Evolutionary conservation across 2,329 filamentous ascomycete genomes (phyloP).

Genomic region (Colletotrichum navitas): DNA sequence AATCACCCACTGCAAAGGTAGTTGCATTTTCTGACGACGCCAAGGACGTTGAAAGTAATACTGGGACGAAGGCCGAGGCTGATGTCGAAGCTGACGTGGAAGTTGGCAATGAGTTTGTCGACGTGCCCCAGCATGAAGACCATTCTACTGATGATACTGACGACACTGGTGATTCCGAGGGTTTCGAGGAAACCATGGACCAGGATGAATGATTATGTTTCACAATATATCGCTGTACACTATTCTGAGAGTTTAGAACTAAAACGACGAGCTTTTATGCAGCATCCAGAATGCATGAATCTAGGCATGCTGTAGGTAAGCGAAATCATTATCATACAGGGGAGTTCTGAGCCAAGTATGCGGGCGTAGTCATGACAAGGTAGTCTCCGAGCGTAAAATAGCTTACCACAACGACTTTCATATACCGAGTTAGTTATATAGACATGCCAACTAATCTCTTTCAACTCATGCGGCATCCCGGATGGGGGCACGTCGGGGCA

Average conservation of each 20-base stretch:
- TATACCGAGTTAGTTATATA: neutral
- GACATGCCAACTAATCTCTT: slow-evolving; percentile 15
- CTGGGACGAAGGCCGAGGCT: neutral
- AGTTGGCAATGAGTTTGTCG: slow-evolving; percentile 23
- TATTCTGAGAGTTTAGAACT: neutral
- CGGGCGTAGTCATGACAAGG: neutral
- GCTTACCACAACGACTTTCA: neutral
- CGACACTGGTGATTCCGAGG: slow-evolving; percentile 38
- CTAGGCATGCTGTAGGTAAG: slow-evolving; percentile 4
- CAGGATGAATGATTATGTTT: slow-evolving; percentile 20
- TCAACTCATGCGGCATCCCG: slow-evolving; percentile 14
- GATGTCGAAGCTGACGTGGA: slow-evolving; percentile 3
- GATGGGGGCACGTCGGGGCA: slow-evolving; percentile 15
- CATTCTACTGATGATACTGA: slow-evolving; percentile 20
- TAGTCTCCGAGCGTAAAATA: neutral
- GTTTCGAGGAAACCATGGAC: slow-evolving; percentile 39
- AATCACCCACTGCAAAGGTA: slow-evolving; percentile 62
- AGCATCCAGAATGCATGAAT: slow-evolving; percentile 1
- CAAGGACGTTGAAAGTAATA: slow-evolving; percentile 30
- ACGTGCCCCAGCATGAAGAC: slow-evolving; percentile 26
- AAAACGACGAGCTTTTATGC: neutral
- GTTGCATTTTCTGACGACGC: slow-evolving; percentile 74
- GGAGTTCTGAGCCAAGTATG: slow-evolving; percentile 5
- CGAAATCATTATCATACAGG: neutral
- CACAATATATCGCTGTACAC: neutral